These are phyloP conservation scores for Alectoria sarmentosa DNA, from an alignment of 495 filamentous ascomycete species.

Conservation along the genomic window DNA sequence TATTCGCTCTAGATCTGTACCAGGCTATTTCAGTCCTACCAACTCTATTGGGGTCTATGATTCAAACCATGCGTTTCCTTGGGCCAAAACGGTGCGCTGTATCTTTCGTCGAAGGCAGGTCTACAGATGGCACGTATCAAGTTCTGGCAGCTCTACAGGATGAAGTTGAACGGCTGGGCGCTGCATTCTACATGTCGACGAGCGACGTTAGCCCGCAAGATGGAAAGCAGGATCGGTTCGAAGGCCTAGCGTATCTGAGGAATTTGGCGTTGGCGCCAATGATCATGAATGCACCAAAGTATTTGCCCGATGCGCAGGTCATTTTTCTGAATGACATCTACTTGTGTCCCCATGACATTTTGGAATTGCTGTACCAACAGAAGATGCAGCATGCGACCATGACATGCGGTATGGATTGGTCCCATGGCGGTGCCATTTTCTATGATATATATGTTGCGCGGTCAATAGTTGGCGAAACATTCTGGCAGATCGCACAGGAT, in stretches of 20 bases:
- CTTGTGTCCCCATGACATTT: not conserved
- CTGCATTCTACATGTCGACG: not conserved
- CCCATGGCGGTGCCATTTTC: slow-evolving; percentile 36
- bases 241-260: not conserved
- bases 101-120: slow-evolving; percentile 44
- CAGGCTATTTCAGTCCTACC: not conserved
- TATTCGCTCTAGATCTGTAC: not conserved
- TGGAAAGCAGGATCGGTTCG: not conserved
- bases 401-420: slow-evolving; percentile 50
- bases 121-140: slow-evolving; percentile 44
- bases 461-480: slow-evolving; percentile 40
- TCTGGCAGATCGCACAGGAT: slow-evolving; percentile 41
- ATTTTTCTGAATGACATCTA: not conserved
- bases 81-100: slow-evolving; percentile 40
- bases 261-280: not conserved
- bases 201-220: not conserved
- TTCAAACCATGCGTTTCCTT: slow-evolving; percentile 42
- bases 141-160: slow-evolving; percentile 32
- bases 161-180: not conserved
- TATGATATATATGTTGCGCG: slow-evolving; percentile 47
- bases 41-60: not conserved
- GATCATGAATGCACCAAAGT: not conserved
- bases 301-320: not conserved
- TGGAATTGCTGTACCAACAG: slow-evolving; percentile 37
- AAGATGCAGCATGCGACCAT: slow-evolving; percentile 39